Conservation (phyloP, 2,329 filamentous ascomycete genomes). For the Pseudogymnoascus sp. region DNA sequence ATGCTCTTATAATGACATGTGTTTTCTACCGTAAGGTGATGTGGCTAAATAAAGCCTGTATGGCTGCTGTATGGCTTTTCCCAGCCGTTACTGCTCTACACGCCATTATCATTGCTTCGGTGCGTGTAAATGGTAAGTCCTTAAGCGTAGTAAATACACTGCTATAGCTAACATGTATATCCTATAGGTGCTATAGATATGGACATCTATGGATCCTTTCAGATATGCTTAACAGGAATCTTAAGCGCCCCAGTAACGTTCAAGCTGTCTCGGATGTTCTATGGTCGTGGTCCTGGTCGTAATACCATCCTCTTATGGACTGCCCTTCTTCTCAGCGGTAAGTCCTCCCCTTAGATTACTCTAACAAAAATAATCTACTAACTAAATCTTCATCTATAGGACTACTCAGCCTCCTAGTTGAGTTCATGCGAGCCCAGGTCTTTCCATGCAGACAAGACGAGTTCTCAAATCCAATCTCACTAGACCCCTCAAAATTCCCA, state of each 20-base stretch:
- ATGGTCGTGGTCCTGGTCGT: constrained; percentile 51
- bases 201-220: constrained; percentile 62
- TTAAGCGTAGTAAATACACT: constrained; percentile 21
- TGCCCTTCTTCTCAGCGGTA: constrained; percentile 50
- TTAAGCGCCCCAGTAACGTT: constrained; percentile 56
- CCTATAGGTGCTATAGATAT: constrained; percentile 53
- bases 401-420: constrained; percentile 53
- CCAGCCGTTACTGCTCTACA: constrained; percentile 59
- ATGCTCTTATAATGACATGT: constrained; percentile 55
- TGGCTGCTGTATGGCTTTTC: constrained; percentile 54
- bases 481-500: constrained; percentile 34
- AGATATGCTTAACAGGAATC: constrained; percentile 59
- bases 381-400: constrained; percentile 31
- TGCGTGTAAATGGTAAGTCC: constrained; percentile 50
- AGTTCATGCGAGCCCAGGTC: constrained; percentile 50
- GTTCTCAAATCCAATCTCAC: constrained; percentile 31
- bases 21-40: constrained; percentile 52
- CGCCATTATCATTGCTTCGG: constrained; percentile 50
- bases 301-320: constrained; percentile 63
- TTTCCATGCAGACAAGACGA: constrained; percentile 36
- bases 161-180: not conserved
- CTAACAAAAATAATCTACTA: not conserved
- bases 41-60: constrained; percentile 55
- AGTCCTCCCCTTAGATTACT: constrained; percentile 18
- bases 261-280: constrained; percentile 54